Evolutionary conservation across 2,329 filamentous ascomycete species (phyloP).

Genomic region (Septoria petroselini): DNA sequence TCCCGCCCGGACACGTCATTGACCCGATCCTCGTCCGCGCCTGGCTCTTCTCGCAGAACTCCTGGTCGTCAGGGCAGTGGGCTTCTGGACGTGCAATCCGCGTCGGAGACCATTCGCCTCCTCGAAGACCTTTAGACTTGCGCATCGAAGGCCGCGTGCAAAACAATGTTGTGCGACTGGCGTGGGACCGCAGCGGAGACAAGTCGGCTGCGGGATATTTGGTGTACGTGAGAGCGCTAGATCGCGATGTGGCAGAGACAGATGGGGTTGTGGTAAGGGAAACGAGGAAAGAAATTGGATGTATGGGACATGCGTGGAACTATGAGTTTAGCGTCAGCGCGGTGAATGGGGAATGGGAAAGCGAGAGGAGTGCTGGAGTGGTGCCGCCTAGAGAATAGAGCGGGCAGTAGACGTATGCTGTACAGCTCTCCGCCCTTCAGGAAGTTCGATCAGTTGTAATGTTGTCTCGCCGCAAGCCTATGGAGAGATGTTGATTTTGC

Average conservation of each 20-base stretch:
- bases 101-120: conserved; percentile 1
- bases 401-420: neutral
- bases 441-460: too few species aligned
- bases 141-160: neutral
- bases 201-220: conserved; percentile 9
- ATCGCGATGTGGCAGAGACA: conserved; percentile 3
- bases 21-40: conserved; percentile 8
- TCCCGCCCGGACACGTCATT: conserved; percentile 7
- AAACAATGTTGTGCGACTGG: neutral
- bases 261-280: conserved; percentile 6
- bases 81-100: conserved; percentile 3
- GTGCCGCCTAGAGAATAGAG: conserved; percentile 1
- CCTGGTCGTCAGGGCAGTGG: neutral
- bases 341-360: conserved; percentile 13
- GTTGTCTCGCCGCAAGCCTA: too few species aligned
- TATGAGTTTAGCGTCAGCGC: conserved; percentile 15
- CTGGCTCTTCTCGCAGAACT: conserved; percentile 6
- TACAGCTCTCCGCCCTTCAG: too few species aligned
- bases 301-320: conserved; percentile 10
- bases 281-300: conserved; percentile 1
- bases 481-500: too few species aligned
- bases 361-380: conserved; percentile 12
- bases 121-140: neutral
- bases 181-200: neutral
- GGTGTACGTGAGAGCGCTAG: conserved; percentile 8